phyloP scores from a whole-genome alignment of 352 stramenopile species.

The Elongisporangium anandrum region DNA sequence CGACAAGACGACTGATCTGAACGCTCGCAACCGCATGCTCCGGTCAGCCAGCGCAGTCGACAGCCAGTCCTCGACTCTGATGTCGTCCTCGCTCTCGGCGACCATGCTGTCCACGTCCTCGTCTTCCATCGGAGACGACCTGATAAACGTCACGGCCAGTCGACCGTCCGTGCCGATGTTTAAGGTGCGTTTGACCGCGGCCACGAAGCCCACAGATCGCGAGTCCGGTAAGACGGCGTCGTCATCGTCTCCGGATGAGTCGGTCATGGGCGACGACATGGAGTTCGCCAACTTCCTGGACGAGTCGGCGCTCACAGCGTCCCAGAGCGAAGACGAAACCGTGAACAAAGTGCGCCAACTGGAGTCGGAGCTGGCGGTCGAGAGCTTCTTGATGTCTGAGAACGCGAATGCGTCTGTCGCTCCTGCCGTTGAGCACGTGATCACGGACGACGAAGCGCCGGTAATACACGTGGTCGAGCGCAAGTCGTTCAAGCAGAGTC shows the following conservation, averaged over 20 bases:
- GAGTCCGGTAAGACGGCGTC: constrained; percentile 27
- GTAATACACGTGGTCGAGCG: neutral
- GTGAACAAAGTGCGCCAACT: constrained; percentile 28
- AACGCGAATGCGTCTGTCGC: neutral
- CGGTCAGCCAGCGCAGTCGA: neutral
- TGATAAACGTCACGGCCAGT: neutral
- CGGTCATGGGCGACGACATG: constrained; percentile 16
- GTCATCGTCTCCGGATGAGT: constrained; percentile 23
- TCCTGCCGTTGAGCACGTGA: constrained; percentile 6
- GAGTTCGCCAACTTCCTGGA: constrained; percentile 22
- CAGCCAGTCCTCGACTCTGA: neutral
- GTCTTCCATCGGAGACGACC: neutral
- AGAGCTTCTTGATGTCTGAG: constrained; percentile 43
- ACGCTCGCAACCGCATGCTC: neutral
- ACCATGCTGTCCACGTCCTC: neutral
- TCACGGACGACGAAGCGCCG: constrained; percentile 6
- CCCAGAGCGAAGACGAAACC: constrained; percentile 7
- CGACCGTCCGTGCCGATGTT: neutral
- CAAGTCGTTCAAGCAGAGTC: neutral
- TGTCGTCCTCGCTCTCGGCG: neutral
- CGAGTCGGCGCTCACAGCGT: constrained; percentile 4
- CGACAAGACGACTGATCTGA: neutral
- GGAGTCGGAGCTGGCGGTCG: constrained; percentile 41
- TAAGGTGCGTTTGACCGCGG: neutral
- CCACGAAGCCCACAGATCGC: neutral